These are phyloP conservation scores for Heterobasidion parviporum DNA, from an alignment of 1,284 basidiomycete genomes.

Conservation along the genomic window DNA sequence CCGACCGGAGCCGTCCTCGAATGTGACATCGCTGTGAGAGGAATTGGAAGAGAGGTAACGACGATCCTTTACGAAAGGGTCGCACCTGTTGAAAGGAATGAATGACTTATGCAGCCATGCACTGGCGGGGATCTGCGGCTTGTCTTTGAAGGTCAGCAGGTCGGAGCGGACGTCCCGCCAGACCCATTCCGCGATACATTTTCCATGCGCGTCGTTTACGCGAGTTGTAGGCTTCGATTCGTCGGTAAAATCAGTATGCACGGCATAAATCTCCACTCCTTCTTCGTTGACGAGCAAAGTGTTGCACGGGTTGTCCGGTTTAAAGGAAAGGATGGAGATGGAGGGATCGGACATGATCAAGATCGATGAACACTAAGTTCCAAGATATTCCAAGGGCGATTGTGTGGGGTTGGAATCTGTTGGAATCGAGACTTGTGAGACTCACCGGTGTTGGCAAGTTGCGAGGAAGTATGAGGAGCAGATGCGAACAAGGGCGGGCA, in stretches of 20 bases:
- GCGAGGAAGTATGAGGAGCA: too few species aligned
- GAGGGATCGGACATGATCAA: background rate
- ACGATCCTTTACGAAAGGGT: background rate
- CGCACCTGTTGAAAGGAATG: constrained; percentile 35
- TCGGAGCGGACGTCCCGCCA: constrained; percentile 26
- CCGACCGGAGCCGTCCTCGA: constrained; percentile 26
- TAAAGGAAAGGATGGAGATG: constrained; percentile 23
- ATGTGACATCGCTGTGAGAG: constrained; percentile 24
- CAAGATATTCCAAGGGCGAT: too few species aligned
- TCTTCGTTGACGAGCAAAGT: constrained; percentile 27
- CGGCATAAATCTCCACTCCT: constrained; percentile 28
- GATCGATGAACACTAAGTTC: background rate
- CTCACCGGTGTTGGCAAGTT: too few species aligned
- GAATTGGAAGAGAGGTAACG: background rate
- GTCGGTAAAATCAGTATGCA: constrained; percentile 25
- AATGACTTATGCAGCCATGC: constrained; percentile 35
- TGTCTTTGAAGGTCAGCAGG: constrained; percentile 20
- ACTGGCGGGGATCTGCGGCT: constrained; percentile 20
- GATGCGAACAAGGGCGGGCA: too few species aligned
- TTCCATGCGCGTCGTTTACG: constrained; percentile 21
- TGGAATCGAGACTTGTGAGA: too few species aligned
- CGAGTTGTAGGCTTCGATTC: constrained; percentile 21
- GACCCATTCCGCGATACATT: constrained; percentile 24
- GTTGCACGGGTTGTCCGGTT: constrained; percentile 36
- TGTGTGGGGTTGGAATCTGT: too few species aligned